Evolutionary conservation across 2,329 filamentous ascomycete genomes (phyloP).

Genomic region (Penicillium sp.): DNA sequence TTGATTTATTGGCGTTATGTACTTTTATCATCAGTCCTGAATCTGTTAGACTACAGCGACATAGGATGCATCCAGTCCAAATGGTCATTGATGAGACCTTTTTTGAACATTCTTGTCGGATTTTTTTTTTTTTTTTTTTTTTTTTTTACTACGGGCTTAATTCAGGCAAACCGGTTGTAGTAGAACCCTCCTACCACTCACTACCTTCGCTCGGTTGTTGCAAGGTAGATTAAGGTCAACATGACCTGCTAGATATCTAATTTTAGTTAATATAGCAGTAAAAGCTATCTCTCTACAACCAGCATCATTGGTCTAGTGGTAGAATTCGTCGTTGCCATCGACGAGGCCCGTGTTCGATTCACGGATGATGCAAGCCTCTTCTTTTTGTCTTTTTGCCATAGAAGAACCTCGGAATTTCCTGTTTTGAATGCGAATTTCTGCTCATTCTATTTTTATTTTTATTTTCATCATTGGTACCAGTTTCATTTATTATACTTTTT

Average conservation of each 20-base stretch:
- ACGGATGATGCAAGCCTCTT: slow-evolving; percentile 36
- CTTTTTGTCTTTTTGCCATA: slow-evolving; percentile 6
- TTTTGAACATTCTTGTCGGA: slow-evolving; percentile 6
- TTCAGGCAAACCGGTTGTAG: no score
- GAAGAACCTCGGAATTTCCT: neutral
- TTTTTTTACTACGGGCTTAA: no score
- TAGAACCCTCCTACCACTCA: no score
- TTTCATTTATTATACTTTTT: neutral
- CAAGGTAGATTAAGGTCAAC: no score
- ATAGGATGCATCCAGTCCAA: slow-evolving; percentile 18
- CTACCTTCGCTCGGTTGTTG: no score
- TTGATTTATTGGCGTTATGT: slow-evolving; percentile 17
- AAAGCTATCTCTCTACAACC: neutral
- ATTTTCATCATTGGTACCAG: neutral
- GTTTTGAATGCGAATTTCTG: no score
- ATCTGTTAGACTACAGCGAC: slow-evolving; percentile 11
- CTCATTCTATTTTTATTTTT: neutral
- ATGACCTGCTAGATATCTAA: neutral
- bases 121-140: no score
- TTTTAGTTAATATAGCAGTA: neutral
- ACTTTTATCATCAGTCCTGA: slow-evolving; percentile 6
- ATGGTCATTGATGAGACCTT: slow-evolving; percentile 3
- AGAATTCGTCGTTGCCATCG: slow-evolving; percentile 49
- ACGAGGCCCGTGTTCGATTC: slow-evolving; percentile 50
- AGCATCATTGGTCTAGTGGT: slow-evolving; percentile 49